Base-by-base conservation (phyloP, 768 basidiomycete species). In the Leccinum subgranulosum region DNA sequence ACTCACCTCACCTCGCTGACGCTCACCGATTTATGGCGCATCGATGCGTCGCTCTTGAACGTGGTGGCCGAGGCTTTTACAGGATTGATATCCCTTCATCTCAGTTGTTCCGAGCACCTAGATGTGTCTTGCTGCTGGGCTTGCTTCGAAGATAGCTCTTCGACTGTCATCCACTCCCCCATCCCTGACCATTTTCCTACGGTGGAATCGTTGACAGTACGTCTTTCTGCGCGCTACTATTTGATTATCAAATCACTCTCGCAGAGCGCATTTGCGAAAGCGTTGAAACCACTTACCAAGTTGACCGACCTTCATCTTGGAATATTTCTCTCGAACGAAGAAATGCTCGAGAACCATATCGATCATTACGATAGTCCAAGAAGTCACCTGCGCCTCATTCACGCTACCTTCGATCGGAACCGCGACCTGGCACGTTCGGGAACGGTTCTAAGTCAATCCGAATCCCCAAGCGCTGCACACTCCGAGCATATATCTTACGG, bases 81-180 rank as follows among this genome's bases (percentile, higher is more conserved):
- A 34, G 65, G 60, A 27, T 70, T 90, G 46, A 55, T 58, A 3
- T 70, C 75, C 51, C 78, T 90, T 12, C 75, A 81, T 59, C 73
- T 89, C 49, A 84, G 81, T 63, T 83, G 82, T 57, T 79, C 82
- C 6, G 84, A 86, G 59, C 77, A 84, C 39, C 73, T 88, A 47
- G 79, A 83, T 55, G 64, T 76, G 28, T 74, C 71, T 51, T 87
- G 85, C 66, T 90, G 87, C 67, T 83, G 82, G 78, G 63, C 66
- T 47, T 90, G 88, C 66, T 83, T 83, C 58, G 84, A 84, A 70
- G 86, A 87, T 45, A 84, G 81, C 49, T 73, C 83, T 25, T 77
- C 73, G 9, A 75, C 77, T 51, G 77, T 78, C 25, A 58, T 78
- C 3, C 86, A 89, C 69, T 90, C 87, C 7, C 87, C 87, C 0